These are phyloP conservation scores for Alloascoidea hylecoeti DNA, from an alignment of 805 yeast genomes.

Conservation along the genomic window DNA sequence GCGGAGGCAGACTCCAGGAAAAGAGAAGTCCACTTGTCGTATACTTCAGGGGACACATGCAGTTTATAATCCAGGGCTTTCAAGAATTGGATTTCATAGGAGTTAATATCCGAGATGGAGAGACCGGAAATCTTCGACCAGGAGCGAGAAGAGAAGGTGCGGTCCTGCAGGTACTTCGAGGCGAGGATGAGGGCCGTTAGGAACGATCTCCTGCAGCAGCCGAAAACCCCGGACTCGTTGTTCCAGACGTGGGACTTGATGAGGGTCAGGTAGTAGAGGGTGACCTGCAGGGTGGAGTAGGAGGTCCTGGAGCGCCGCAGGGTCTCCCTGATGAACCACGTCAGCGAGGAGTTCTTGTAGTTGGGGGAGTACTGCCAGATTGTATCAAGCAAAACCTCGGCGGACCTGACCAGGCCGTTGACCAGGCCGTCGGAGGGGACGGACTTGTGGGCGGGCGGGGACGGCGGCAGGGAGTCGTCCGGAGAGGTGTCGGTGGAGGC, in stretches of 20 bases:
- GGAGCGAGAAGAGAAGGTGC: slow-evolving; percentile 48
- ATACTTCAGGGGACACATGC: slow-evolving; percentile 33
- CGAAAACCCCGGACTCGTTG: slow-evolving; percentile 4
- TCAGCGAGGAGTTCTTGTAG: neutral
- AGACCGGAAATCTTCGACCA: slow-evolving; percentile 73
- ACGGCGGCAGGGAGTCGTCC: too few species aligned
- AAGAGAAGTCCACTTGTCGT: slow-evolving; percentile 23
- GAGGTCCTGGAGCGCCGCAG: slow-evolving; percentile 39
- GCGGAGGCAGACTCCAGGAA: slow-evolving; percentile 2
- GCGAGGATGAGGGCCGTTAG: slow-evolving; percentile 58
- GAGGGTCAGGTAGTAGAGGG: slow-evolving; percentile 49
- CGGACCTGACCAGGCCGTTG: neutral
- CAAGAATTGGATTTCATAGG: slow-evolving; percentile 40
- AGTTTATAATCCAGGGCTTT: slow-evolving; percentile 39
- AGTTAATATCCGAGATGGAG: slow-evolving; percentile 30
- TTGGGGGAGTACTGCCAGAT: neutral
- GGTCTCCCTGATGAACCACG: slow-evolving; percentile 20
- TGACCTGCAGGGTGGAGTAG: slow-evolving; percentile 46
- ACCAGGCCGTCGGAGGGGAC: too few species aligned
- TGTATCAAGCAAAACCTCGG: neutral
- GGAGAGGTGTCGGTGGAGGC: too few species aligned
- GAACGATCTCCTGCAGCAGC: slow-evolving; percentile 37
- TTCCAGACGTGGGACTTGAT: slow-evolving; percentile 16
- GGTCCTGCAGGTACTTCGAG: slow-evolving; percentile 61
- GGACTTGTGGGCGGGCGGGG: too few species aligned